Evolutionary conservation across 352 stramenopile genomes (phyloP).

Genomic region (Blastocystis sp.): DNA sequence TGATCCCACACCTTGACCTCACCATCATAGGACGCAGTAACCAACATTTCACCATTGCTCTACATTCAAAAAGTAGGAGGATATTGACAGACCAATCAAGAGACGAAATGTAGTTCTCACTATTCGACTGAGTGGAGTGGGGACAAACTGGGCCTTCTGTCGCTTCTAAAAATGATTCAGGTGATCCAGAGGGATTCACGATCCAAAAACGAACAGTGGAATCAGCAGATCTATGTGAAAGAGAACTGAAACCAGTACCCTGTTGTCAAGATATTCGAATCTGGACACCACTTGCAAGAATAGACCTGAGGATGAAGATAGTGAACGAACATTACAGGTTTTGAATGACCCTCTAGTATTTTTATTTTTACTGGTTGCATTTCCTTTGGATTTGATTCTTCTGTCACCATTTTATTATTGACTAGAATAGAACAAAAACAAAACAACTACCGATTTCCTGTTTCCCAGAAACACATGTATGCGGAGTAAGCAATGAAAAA

Average conservation of each 20-base stretch:
- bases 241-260: neutral
- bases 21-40: slow-evolving; percentile 18
- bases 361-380: neutral
- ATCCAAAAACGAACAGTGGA: slow-evolving; percentile 20
- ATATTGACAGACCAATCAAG: neutral
- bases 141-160: neutral
- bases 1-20: neutral
- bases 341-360: slow-evolving; percentile 10
- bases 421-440: neutral
- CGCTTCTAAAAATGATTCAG: neutral
- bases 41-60: neutral
- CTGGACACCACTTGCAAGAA: slow-evolving; percentile 20
- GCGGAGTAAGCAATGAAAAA: slow-evolving; percentile 1
- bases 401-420: neutral
- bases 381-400: slow-evolving; percentile 6
- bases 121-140: neutral
- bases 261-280: neutral
- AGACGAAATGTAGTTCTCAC: neutral
- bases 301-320: neutral
- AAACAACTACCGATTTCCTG: neutral
- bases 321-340: neutral
- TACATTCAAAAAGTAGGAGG: neutral
- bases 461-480: slow-evolving; percentile 38
- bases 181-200: neutral
- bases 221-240: slow-evolving; percentile 19